A percentile compares a stretch with the other conserved stretches of the same genome.
phyloP scores from a whole-genome alignment of 768 basidiomycete species.

The Austroboletus festivus region DNA sequence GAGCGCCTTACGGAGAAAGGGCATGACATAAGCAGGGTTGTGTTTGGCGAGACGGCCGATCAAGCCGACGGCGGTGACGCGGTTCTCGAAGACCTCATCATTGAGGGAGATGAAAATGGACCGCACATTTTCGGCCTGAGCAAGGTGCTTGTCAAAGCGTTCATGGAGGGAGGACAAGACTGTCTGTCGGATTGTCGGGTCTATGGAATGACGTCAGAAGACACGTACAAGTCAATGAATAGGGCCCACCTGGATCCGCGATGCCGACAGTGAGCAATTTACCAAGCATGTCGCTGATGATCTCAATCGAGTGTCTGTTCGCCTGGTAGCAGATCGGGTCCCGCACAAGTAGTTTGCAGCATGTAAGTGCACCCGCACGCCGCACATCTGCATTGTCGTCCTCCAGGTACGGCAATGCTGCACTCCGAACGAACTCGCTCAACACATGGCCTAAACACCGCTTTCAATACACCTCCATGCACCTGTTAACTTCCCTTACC shows the following conservation, averaged over 20 bases:
- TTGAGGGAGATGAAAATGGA: slow-evolving; percentile 96
- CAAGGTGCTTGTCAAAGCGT: slow-evolving; percentile 95
- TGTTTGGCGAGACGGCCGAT: slow-evolving; percentile 93
- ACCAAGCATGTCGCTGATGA: slow-evolving; percentile 97
- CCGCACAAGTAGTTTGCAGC: slow-evolving; percentile 85
- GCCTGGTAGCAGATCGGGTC: slow-evolving; percentile 97
- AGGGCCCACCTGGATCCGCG: slow-evolving; percentile 87
- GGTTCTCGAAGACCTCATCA: slow-evolving; percentile 93
- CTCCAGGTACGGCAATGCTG: slow-evolving; percentile 90
- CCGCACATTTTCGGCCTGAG: slow-evolving; percentile 97
- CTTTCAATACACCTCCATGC: slow-evolving; percentile 9
- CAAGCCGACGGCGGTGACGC: slow-evolving; percentile 83
- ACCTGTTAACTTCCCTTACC: slow-evolving; percentile 44
- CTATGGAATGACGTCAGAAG: slow-evolving; percentile 28
- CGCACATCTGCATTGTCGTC: slow-evolving; percentile 88
- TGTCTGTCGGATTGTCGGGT: slow-evolving; percentile 77
- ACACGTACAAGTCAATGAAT: slow-evolving; percentile 4
- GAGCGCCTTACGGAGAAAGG: slow-evolving; percentile 88
- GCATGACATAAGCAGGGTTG: slow-evolving; percentile 99
- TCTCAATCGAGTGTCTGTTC: slow-evolving; percentile 92
- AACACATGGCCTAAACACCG: slow-evolving; percentile 70
- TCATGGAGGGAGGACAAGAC: slow-evolving; percentile 87
- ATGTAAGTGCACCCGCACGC: slow-evolving; percentile 86
- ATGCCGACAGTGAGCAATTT: slow-evolving; percentile 94
- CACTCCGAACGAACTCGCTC: slow-evolving; percentile 92